These are phyloP conservation scores for Sclerotinia sclerotiorum DNA, from an alignment of 2,329 filamentous ascomycete species.

Conservation along the genomic window DNA sequence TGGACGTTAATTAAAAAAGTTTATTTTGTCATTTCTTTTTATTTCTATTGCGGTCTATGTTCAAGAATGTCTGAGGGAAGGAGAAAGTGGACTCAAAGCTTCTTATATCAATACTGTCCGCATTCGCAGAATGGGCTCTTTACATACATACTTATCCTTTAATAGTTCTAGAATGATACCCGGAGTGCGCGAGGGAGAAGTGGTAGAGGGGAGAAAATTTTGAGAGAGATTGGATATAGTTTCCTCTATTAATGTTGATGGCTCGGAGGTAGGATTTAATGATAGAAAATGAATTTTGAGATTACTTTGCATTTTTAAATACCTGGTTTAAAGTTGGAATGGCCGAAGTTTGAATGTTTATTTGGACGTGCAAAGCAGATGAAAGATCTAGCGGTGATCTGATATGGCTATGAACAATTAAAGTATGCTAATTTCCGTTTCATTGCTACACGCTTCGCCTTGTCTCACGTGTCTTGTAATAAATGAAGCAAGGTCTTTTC, in stretches of 20 bases:
- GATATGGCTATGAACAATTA: background rate
- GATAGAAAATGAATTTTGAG: constrained; percentile 2
- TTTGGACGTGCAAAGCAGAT: background rate
- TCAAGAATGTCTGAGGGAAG: background rate
- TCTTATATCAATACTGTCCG: constrained; percentile 1
- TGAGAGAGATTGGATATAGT: background rate
- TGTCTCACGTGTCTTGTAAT: background rate
- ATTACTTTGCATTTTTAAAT: no score
- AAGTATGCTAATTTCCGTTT: background rate
- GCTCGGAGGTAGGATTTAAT: background rate
- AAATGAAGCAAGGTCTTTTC: background rate
- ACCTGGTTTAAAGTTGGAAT: no score
- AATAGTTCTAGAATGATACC: constrained; percentile 24
- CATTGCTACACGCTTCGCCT: background rate
- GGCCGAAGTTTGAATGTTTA: background rate
- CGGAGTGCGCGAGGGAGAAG: background rate
- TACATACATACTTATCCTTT: constrained; percentile 18
- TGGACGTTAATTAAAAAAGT: background rate
- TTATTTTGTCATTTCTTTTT: constrained; percentile 8
- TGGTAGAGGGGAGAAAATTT: no score
- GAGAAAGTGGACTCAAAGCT: background rate
- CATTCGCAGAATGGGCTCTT: background rate
- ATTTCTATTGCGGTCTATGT: constrained; percentile 1
- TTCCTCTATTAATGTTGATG: constrained; percentile 9
- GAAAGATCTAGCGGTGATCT: background rate